Evolutionary conservation across 371 early-diverging fungal species (phyloP).

Genomic region (Polyrhizophydium stewartii): DNA sequence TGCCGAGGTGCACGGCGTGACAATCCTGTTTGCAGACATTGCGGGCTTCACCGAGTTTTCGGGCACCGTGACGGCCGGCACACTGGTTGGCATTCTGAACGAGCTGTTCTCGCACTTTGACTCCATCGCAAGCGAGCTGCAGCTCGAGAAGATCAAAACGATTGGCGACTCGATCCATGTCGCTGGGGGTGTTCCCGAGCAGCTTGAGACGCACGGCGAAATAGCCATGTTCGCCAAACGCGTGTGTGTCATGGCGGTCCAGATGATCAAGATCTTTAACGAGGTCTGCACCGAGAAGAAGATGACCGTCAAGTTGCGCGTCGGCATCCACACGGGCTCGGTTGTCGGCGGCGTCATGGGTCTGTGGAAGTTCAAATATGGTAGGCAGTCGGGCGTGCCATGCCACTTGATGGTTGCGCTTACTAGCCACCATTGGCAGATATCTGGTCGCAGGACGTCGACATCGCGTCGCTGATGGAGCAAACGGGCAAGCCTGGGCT

Average conservation of each 20-base stretch:
- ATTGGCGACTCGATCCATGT: conserved; percentile 29
- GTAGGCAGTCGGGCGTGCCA: conserved; percentile 1
- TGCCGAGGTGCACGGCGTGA: conserved; percentile 20
- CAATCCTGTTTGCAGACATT: conserved; percentile 26
- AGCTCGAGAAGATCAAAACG: conserved; percentile 28
- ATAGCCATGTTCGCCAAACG: conserved; percentile 9
- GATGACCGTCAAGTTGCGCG: conserved; percentile 8
- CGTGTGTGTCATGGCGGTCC: conserved; percentile 16
- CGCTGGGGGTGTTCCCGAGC: conserved; percentile 26
- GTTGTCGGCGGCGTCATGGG: conserved; percentile 27
- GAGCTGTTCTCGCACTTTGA: conserved; percentile 21
- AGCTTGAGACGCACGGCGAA: conserved; percentile 10
- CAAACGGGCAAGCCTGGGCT: conserved; percentile 15
- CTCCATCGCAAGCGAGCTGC: conserved; percentile 12
- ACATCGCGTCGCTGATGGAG: conserved; percentile 22
- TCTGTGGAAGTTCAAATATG: conserved; percentile 31
- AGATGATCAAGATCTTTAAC: conserved; percentile 15
- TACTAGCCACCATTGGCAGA: conserved; percentile 3
- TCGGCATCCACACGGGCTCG: conserved; percentile 28
- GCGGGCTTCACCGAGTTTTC: conserved; percentile 25
- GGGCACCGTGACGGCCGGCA: conserved; percentile 11
- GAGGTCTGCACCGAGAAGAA: conserved; percentile 2
- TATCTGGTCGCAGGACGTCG: conserved; percentile 29
- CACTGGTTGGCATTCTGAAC: conserved; percentile 17
- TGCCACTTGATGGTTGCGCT: neutral